Conservation (phyloP, 1,284 basidiomycete genomes). For the Farysia itapuensis region DNA sequence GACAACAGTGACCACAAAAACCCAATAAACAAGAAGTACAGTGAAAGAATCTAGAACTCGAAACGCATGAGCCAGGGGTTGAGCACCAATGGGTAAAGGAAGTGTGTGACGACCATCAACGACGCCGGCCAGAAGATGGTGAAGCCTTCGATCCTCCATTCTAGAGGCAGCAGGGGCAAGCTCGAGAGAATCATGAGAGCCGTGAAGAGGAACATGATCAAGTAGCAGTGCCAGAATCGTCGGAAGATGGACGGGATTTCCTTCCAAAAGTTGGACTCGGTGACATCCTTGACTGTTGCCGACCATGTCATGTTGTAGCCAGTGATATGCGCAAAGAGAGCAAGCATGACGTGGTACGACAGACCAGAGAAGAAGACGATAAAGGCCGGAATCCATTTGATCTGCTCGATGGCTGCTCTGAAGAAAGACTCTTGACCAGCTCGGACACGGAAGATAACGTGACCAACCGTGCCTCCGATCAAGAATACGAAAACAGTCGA, state of each 20-base stretch:
- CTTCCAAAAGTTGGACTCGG: slow-evolving; percentile 72
- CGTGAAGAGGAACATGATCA: slow-evolving; percentile 68
- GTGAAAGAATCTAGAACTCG: slow-evolving; percentile 35
- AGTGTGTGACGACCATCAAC: slow-evolving; percentile 7
- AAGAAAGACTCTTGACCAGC: slow-evolving; percentile 69
- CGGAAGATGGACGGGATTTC: slow-evolving; percentile 74
- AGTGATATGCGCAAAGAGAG: slow-evolving; percentile 77
- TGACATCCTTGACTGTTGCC: slow-evolving; percentile 41
- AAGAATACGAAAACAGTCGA: slow-evolving; percentile 76
- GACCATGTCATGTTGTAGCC: slow-evolving; percentile 81
- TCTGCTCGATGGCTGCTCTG: slow-evolving; percentile 68
- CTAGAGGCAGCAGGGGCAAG: slow-evolving; percentile 65
- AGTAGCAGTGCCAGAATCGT: slow-evolving; percentile 61
- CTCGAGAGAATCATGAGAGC: slow-evolving; percentile 41
- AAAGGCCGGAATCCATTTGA: slow-evolving; percentile 73
- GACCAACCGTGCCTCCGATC: slow-evolving; percentile 71
- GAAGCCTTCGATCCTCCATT: slow-evolving; percentile 64
- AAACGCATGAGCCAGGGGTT: slow-evolving; percentile 44
- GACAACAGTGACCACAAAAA: background rate
- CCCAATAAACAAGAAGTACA: background rate
- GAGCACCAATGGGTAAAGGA: slow-evolving; percentile 41
- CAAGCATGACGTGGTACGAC: slow-evolving; percentile 65
- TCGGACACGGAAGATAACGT: slow-evolving; percentile 74
- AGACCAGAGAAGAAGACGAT: slow-evolving; percentile 27
- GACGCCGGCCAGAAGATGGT: slow-evolving; percentile 18